Evolutionary conservation across 2,329 filamentous ascomycete genomes (phyloP), one percentile per base, ranked within the genome.

Genomic region (Neospermospora avenae): DNA sequence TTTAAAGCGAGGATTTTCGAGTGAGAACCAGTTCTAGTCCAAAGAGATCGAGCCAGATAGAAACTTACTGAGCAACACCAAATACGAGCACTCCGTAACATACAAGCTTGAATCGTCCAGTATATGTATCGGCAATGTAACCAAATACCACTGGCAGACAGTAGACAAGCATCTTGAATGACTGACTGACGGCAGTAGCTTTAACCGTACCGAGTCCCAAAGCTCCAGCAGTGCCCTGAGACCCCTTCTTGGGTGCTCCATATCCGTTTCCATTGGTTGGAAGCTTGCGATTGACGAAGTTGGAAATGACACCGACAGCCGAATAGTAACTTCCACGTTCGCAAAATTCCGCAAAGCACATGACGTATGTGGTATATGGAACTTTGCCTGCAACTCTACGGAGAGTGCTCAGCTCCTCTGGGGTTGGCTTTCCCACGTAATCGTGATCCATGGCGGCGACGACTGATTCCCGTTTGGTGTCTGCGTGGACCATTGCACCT

Each of bases 281-380:
- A 2, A 88, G 70, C 28, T 20, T 35, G 8, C 81, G 81, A 65
- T 88, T 81, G 68, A 88, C 80, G 65, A 81, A 88, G 71, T 88
- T 89, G 64, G 77, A 78, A 69, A 86, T 84, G 5, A 71, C 74
- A 1, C 78, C 80, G 46, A 83, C 81, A 3, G 85, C 86, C 55
- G 88, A 88, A 70, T 91, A 91, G 81, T 90, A 91, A 18, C 85
- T 88, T 75, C 90, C 90, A 49, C 89, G 85, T 76, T 91, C 89
- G 76, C 86, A 89, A 60, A 91, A 77, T 75, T 92, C 89, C 63
- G 88, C 83, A 63, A 90, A 85, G 52, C 87, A 88, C 60, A 92
- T 83, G 34, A 86, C 86, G 76, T 85, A 91, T 59, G 87, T 83
- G 56, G 80, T 76, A 82, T 82, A 86, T 49, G 85, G 84, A 62